phyloP scores from a whole-genome alignment of 257 asterid genomes.

The Solanum pinnatisectum region DNA sequence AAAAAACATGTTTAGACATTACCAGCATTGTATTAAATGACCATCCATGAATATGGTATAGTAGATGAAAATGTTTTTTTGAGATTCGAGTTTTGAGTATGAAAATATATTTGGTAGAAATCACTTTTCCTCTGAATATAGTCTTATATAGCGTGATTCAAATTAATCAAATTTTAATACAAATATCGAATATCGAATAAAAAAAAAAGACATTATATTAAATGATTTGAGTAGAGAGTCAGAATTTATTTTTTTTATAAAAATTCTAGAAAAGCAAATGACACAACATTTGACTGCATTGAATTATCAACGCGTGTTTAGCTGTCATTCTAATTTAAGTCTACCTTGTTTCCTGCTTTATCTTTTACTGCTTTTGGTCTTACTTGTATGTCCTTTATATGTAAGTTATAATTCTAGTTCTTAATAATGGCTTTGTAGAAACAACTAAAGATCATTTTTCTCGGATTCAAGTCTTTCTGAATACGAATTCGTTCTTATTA shows the following conservation, averaged over 20 bases:
- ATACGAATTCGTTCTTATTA: accelerated
- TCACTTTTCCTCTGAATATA: no score
- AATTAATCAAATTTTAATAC: no score
- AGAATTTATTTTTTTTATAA: no score
- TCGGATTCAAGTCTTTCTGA: accelerated
- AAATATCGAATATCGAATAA: no score
- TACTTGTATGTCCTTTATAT: not conserved
- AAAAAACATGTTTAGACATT: not conserved
- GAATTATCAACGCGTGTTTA: not conserved
- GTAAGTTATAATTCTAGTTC: not conserved
- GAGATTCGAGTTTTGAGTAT: no score
- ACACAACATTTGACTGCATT: slow-evolving; percentile 2
- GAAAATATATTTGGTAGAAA: no score
- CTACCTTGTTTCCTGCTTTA: not conserved
- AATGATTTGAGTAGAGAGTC: not conserved
- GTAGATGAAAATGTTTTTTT: no score
- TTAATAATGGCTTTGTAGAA: not conserved
- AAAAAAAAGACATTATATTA: not conserved
- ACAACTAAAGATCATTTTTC: not conserved
- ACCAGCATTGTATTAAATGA: not conserved
- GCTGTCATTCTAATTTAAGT: slow-evolving; percentile 6
- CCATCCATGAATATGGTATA: not conserved
- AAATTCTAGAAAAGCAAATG: not conserved
- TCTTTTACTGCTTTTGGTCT: not conserved
- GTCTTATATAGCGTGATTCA: accelerated